phyloP scores from a whole-genome alignment of 352 stramenopile genomes.

The Pythium folliculosum region DNA sequence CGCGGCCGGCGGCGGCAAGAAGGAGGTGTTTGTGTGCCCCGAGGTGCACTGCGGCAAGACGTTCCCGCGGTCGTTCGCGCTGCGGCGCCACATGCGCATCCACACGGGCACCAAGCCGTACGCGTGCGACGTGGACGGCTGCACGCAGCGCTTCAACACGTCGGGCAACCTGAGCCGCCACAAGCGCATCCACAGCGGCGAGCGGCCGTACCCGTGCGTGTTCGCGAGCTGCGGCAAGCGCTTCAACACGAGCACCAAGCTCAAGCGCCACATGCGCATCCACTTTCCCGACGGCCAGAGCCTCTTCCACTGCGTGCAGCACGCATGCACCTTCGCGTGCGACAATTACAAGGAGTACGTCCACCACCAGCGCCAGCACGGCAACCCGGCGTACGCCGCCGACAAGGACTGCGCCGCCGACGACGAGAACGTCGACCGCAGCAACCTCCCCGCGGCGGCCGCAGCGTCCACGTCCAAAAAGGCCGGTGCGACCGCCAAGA shows the following conservation, averaged over 20 bases:
- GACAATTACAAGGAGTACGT: constrained; percentile 88
- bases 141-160: constrained; percentile 82
- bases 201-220: constrained; percentile 79
- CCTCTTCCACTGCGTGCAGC: constrained; percentile 68
- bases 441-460: constrained; percentile 1
- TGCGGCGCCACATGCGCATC: constrained; percentile 83
- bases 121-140: constrained; percentile 75
- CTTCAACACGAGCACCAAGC: constrained; percentile 90
- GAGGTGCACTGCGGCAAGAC: constrained; percentile 83
- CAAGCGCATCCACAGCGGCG: constrained; percentile 87
- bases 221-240: constrained; percentile 78
- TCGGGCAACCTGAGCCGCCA: constrained; percentile 86
- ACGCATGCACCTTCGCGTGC: constrained; percentile 56
- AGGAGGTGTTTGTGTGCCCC: constrained; percentile 65
- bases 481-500: background rate
- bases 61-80: constrained; percentile 82
- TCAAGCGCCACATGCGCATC: constrained; percentile 88
- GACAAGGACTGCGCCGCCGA: background rate
- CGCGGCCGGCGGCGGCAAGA: constrained; percentile 28
- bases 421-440: constrained; percentile 21
- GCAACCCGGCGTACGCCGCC: constrained; percentile 13
- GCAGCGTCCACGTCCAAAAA: background rate
- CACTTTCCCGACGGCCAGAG: constrained; percentile 81
- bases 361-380: constrained; percentile 74
- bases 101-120: constrained; percentile 86